These are phyloP conservation scores for Centella asiatica DNA, from an alignment of 129 eudicot genomes.

Conservation along the genomic window DNA sequence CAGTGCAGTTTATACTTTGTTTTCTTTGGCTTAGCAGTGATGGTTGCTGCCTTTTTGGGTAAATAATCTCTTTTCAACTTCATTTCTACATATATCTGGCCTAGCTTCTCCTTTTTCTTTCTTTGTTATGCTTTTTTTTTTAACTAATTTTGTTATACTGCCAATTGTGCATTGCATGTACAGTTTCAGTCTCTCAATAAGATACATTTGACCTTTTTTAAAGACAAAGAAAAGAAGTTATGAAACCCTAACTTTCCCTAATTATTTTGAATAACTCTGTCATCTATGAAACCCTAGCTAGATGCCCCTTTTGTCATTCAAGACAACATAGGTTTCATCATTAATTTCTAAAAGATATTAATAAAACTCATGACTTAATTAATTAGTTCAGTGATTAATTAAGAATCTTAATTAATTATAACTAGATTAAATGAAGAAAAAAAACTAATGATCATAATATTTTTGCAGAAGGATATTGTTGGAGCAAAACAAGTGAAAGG, in stretches of 20 bases:
- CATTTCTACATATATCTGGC: no score
- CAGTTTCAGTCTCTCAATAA: not conserved
- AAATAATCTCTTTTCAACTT: not conserved
- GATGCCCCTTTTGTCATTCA: not conserved
- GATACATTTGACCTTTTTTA: not conserved
- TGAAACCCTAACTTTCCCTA: conserved; percentile 16
- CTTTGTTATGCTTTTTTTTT: no score
- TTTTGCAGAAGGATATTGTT: conserved; percentile 79
- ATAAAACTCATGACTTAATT: no score
- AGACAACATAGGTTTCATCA: not conserved
- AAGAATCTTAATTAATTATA: not conserved
- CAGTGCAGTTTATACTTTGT: conserved; percentile 95
- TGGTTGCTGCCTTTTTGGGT: conserved; percentile 92
- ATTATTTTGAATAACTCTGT: not conserved
- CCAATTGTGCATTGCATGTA: not conserved
- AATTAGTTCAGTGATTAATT: no score
- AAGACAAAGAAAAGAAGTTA: not conserved
- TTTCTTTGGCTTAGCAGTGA: conserved; percentile 73
- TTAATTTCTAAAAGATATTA: no score
- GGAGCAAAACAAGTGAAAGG: conserved; percentile 90
- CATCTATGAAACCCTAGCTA: not conserved
- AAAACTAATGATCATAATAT: not conserved
- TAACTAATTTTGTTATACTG: no score
- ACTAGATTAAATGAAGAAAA: not conserved
- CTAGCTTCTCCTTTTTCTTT: no score